Conservation (phyloP, 306 rosid species). For the Sicyos baderoa region DNA sequence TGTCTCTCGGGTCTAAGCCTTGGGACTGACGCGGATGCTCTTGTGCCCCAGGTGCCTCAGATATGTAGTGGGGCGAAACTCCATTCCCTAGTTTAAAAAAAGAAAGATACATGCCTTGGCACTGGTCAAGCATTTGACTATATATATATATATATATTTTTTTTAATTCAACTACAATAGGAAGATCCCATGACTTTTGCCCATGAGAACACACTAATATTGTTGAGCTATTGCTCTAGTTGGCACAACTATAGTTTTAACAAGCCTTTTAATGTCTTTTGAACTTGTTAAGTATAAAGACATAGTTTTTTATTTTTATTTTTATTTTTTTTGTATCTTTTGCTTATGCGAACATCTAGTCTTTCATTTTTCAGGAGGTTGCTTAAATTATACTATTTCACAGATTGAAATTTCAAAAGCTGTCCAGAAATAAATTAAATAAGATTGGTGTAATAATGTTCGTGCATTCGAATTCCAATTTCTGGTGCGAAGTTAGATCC, state of each 20-base stretch:
- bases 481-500: not conserved
- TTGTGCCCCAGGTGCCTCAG: too few relatives aligned
- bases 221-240: too few relatives aligned
- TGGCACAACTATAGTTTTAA: not conserved
- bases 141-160: too few relatives aligned
- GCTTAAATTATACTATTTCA: not conserved
- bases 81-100: too few relatives aligned
- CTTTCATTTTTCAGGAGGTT: not conserved
- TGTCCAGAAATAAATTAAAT: not conserved
- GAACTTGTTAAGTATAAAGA: not conserved
- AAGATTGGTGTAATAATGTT: not conserved
- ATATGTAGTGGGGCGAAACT: too few relatives aligned
- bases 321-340: conserved; percentile 12
- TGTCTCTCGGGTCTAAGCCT: too few relatives aligned
- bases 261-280: not conserved
- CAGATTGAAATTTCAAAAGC: not conserved
- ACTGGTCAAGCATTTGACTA: not conserved
- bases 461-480: not conserved
- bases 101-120: not conserved
- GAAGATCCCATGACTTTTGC: too few relatives aligned
- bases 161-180: too few relatives aligned
- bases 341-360: not conserved
- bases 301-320: not conserved
- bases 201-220: too few relatives aligned
- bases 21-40: too few relatives aligned